Evolutionary conservation across 768 basidiomycete genomes (phyloP), one percentile per base, ranked within the genome.

Genomic region (Pluteus cervinus): DNA sequence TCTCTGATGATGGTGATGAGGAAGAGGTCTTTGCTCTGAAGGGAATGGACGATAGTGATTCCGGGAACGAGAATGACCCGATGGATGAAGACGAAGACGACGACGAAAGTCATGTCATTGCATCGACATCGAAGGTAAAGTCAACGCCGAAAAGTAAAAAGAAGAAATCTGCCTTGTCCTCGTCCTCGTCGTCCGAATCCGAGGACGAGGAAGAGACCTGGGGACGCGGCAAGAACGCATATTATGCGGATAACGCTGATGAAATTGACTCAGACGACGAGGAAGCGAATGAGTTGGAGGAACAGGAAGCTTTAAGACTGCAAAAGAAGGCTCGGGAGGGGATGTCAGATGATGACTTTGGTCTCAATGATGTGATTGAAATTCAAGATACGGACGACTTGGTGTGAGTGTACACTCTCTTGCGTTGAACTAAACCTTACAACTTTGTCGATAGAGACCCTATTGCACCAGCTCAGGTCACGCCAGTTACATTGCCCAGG

Each of bases 161-260:
- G 33, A 36, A 42, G 26, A 54, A 55, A 29, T 28, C 48, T 16
- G 10, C 36, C 7, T 28, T 44, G 9, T 45, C 43, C 7, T 37
- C 37, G 17, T 45, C 42, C 5, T 62, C 61, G 12, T 55, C 58
- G 32, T 40, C 54, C 38, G 52, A 54, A 28, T 55, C 57, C n/a
- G 74, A 75, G 14, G 63, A 66, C 7, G 73, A 75, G 24, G 70
- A 71, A 44, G 87, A 89, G 57, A 75, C 73, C 1, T 97, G 92
- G 92, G 92, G 92, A 7, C 69, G 65, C 42, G 75, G 78, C 44
- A 82, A 81, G 58, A 69, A 77, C 26, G 81, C 77, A 4, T 97
- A 93, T 60, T 94, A 94, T 54, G 77, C 87, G 3, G 86, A 85
- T 4, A 90, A 89, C 55, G 88, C 86, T 22, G 81, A 70, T 24